These are phyloP conservation scores for Salisapilia sapeloensis DNA, from an alignment of 352 stramenopile genomes.

Conservation along the genomic window DNA sequence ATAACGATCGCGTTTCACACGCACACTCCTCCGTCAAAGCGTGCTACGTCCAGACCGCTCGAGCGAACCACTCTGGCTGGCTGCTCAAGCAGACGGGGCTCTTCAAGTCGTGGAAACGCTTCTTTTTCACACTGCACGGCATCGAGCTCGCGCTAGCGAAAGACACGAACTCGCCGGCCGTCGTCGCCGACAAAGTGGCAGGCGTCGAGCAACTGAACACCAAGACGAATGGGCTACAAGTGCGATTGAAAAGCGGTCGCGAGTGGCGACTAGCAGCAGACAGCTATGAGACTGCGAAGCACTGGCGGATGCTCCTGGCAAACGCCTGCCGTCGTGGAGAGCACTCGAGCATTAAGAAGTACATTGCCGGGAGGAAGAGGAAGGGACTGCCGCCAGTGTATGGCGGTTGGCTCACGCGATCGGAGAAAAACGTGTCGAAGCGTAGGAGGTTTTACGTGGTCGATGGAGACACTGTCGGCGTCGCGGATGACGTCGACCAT, in stretches of 20 bases:
- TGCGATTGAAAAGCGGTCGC: conserved; percentile 43
- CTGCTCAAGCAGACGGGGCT: conserved; percentile 56
- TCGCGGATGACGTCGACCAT: conserved; percentile 71
- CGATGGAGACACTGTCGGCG: conserved; percentile 40
- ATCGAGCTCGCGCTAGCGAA: conserved; percentile 49
- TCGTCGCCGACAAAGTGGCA: conserved; percentile 36
- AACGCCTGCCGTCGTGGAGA: conserved; percentile 26
- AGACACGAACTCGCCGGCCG: conserved; percentile 47
- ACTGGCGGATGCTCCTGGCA: conserved; percentile 48
- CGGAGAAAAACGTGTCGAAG: conserved; percentile 12
- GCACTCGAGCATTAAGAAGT: conserved; percentile 48
- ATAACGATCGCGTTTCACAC: conserved; percentile 22
- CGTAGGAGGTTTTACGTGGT: conserved; percentile 67
- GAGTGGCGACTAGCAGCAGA: conserved; percentile 56
- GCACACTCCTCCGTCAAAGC: conserved; percentile 36
- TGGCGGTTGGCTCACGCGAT: conserved; percentile 61
- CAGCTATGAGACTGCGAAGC: conserved; percentile 60
- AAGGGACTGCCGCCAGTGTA: conserved; percentile 55
- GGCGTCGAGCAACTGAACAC: conserved; percentile 51
- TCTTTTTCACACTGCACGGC: conserved; percentile 71
- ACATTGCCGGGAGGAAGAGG: conserved; percentile 37
- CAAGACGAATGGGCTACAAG: conserved; percentile 45
- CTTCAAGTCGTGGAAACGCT: conserved; percentile 68
- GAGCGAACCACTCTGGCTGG: conserved; percentile 65
- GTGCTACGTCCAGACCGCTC: conserved; percentile 51